A percentile compares a stretch with the other conserved stretches of the same genome.
phyloP scores from a whole-genome alignment of 164 flowering plant genomes.

The Malania oleifera region DNA sequence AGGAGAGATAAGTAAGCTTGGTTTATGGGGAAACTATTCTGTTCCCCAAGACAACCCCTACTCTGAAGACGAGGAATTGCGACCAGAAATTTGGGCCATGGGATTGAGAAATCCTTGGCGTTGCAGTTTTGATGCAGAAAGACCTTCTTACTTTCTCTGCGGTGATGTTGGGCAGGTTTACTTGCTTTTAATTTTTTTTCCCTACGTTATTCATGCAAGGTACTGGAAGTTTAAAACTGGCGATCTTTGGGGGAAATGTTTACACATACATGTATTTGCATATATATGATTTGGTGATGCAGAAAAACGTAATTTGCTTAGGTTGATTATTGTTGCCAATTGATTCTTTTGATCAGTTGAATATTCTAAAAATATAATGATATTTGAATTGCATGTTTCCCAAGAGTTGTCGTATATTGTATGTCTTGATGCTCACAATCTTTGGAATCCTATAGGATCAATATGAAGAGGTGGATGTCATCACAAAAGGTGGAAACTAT shows the following conservation, averaged over 20 bases:
- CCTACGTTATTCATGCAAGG: too few relatives aligned
- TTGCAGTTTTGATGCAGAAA: conserved; percentile 53
- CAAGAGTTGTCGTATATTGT: too few relatives aligned
- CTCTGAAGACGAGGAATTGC: conserved; percentile 31
- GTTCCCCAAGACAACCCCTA: conserved; percentile 52
- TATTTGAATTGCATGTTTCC: too few relatives aligned
- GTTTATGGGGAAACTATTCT: conserved; percentile 53
- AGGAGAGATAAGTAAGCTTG: conserved; percentile 21
- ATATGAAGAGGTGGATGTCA: conserved; percentile 53
- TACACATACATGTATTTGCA: too few relatives aligned
- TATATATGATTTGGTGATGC: too few relatives aligned
- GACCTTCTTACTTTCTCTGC: conserved; percentile 51
- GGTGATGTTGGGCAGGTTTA: conserved; percentile 55
- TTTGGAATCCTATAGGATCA: conserved; percentile 24
- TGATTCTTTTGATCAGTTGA: too few relatives aligned
- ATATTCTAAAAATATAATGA: too few relatives aligned
- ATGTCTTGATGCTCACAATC: too few relatives aligned
- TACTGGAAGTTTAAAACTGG: too few relatives aligned
- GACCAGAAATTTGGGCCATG: conserved; percentile 55
- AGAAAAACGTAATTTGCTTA: too few relatives aligned
- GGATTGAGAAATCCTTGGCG: conserved; percentile 65
- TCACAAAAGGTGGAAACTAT: conserved; percentile 45
- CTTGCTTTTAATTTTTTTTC: not conserved
- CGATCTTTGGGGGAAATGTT: too few relatives aligned
- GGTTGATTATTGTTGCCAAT: too few relatives aligned